Percentiles rank a stretch among this genome's conserved stretches.
These are phyloP conservation scores for Backusella circina DNA, from an alignment of 192 early-diverging fungal genomes.

Conservation along the genomic window DNA sequence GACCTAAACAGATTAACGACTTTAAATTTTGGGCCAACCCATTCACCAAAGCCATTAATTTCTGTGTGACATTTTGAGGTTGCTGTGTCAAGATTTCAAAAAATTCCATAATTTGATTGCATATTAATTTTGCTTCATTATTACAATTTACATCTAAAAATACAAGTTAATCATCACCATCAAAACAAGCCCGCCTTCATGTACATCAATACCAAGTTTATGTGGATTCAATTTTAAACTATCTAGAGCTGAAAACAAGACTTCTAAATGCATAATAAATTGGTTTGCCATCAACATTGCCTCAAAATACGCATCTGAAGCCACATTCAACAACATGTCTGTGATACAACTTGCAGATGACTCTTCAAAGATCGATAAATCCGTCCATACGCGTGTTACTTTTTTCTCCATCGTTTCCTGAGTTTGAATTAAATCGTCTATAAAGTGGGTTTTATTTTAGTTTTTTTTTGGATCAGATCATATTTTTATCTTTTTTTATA, in stretches of 20 bases:
- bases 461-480: neutral
- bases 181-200: neutral
- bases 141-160: conserved; percentile 59
- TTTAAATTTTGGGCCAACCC: conserved; percentile 90
- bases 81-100: conserved; percentile 83
- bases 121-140: conserved; percentile 88
- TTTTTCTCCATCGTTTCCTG: conserved; percentile 78
- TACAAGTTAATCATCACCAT: neutral
- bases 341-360: conserved; percentile 83
- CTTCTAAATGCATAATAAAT: conserved; percentile 81
- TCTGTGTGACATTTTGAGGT: conserved; percentile 64
- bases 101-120: conserved; percentile 89
- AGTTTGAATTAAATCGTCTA: conserved; percentile 19
- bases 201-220: neutral
- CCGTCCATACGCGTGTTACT: conserved; percentile 79
- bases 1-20: conserved; percentile 80
- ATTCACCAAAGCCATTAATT: conserved; percentile 84
- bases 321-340: conserved; percentile 79
- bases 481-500: neutral
- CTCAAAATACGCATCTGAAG: conserved; percentile 62
- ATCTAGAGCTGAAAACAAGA: conserved; percentile 75
- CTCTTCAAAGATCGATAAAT: conserved; percentile 83
- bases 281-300: conserved; percentile 66
- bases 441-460: neutral
- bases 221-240: conserved; percentile 9